A percentile compares a stretch with the other conserved stretches of the same genome.
phyloP scores from a whole-genome alignment of 164 flowering plant species.

The Warburgia ugandensis region DNA sequence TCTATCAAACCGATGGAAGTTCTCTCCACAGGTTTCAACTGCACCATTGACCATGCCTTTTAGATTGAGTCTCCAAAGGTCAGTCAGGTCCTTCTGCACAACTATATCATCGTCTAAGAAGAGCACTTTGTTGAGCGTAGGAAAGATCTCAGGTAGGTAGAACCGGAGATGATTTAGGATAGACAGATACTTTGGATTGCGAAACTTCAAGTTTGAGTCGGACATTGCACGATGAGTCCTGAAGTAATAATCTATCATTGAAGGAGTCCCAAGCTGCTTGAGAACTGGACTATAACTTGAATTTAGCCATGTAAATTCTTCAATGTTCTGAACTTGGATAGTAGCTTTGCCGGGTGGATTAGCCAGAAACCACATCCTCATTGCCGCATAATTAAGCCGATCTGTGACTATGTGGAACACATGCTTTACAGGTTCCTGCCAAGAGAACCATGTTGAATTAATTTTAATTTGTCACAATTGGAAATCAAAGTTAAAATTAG shows the following conservation, averaged over 20 bases:
- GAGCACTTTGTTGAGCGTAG: slow-evolving; percentile 78
- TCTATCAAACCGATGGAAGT: slow-evolving; percentile 23
- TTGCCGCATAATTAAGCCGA: slow-evolving; percentile 80
- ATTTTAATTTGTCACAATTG: too few relatives aligned
- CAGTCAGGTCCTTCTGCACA: slow-evolving; percentile 77
- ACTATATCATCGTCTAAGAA: slow-evolving; percentile 95
- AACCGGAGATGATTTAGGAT: slow-evolving; percentile 93
- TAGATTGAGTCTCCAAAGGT: slow-evolving; percentile 70
- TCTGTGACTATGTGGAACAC: slow-evolving; percentile 92
- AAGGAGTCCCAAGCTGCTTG: slow-evolving; percentile 64
- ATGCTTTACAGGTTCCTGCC: slow-evolving; percentile 69
- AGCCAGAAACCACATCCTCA: slow-evolving; percentile 90
- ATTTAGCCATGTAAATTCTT: slow-evolving; percentile 90
- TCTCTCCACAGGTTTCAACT: slow-evolving; percentile 47
- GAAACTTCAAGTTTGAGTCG: slow-evolving; percentile 78
- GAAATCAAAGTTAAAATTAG: too few relatives aligned
- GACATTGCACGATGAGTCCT: slow-evolving; percentile 60
- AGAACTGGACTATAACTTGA: slow-evolving; percentile 89
- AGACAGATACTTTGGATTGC: slow-evolving; percentile 93
- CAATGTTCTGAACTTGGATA: slow-evolving; percentile 73
- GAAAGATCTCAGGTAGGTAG: slow-evolving; percentile 86
- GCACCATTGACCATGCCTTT: slow-evolving; percentile 92
- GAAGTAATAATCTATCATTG: slow-evolving; percentile 89
- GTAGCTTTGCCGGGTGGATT: slow-evolving; percentile 77
- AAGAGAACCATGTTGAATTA: not conserved